Conservation (phyloP, 2,329 filamentous ascomycete species). For the Fusarium pininemorale region DNA sequence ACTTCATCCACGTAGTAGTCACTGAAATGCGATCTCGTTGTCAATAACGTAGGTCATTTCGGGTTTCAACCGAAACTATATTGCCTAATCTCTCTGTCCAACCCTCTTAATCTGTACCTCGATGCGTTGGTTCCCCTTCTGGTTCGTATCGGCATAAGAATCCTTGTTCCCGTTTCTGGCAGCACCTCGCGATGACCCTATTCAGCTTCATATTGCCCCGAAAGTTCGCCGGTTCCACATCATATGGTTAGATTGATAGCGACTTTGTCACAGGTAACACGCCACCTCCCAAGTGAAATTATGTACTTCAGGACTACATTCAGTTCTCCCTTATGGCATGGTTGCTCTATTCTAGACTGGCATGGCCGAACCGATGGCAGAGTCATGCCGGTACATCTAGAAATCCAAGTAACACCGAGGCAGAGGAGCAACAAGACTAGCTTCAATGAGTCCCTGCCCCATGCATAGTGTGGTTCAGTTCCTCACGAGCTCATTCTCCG, state of each 20-base stretch:
- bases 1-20: constrained; percentile 8
- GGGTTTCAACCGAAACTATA: constrained; percentile 16
- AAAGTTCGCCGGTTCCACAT: neutral
- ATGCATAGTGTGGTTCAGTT: neutral
- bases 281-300: neutral
- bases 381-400: neutral
- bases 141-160: neutral
- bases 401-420: constrained; percentile 10
- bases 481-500: neutral
- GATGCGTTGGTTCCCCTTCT: neutral
- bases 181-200: neutral
- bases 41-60: constrained; percentile 9
- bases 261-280: neutral
- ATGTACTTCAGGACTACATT: neutral
- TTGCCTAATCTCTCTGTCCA: neutral
- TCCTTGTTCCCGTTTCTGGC: neutral
- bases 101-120: neutral
- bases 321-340: neutral
- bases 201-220: neutral
- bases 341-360: neutral
- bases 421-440: neutral
- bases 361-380: neutral
- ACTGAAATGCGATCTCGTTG: constrained; percentile 14
- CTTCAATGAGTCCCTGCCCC: neutral
- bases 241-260: neutral